Percentiles rank a stretch among this genome's conserved stretches.
These are phyloP conservation scores for Rostrohypoxylon terebratum DNA, from an alignment of 495 filamentous ascomycete species.

Conservation along the genomic window DNA sequence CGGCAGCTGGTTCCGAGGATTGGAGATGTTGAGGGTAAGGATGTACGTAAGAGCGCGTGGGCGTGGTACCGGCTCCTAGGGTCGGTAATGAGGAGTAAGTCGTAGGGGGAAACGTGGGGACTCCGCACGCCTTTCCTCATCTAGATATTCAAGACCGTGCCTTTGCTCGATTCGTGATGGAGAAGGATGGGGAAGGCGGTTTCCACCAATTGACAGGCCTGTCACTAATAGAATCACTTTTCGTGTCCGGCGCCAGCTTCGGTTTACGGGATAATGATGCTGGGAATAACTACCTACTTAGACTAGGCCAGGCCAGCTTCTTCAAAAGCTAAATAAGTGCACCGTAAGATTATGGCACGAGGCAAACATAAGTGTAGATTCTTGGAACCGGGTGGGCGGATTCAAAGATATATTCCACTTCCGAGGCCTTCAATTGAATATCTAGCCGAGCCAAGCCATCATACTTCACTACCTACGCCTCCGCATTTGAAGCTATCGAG, in stretches of 20 bases:
- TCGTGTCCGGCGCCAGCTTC: not conserved
- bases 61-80: conserved; percentile 25
- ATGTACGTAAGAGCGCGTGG: conserved; percentile 9
- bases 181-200: not conserved
- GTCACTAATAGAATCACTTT: not conserved
- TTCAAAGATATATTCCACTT: not conserved
- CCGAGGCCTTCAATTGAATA: not conserved
- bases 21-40: not conserved
- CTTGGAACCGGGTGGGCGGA: not conserved
- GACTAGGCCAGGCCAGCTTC: not conserved
- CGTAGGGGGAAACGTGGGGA: conserved; percentile 13
- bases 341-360: not conserved
- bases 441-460: not conserved
- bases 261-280: not conserved
- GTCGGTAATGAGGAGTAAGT: conserved; percentile 37
- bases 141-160: not conserved
- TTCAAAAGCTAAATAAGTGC: not conserved
- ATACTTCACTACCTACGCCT: not conserved
- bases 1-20: not conserved
- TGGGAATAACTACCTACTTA: too few species aligned
- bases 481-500: not conserved
- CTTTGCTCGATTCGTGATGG: not conserved
- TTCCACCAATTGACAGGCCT: conserved; percentile 4
- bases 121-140: conserved; percentile 12
- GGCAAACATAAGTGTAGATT: not conserved